Base-by-base conservation (phyloP, 2,329 filamentous ascomycete species). In the Aaosphaeria pasadenensis region DNA sequence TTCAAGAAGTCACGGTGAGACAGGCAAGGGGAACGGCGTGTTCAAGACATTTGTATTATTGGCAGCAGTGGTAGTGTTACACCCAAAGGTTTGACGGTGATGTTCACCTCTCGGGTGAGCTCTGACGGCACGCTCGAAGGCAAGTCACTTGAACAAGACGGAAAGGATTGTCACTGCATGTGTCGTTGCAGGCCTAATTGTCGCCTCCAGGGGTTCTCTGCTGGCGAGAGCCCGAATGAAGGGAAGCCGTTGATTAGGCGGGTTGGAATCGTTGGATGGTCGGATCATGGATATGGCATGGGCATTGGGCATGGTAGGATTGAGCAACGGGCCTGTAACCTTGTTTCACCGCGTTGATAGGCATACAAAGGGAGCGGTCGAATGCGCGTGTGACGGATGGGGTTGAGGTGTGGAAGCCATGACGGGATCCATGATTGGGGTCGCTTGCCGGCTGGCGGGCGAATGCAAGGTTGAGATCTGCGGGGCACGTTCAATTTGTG, bases 171-270 rank as follows among this genome's bases (percentile, higher is more conserved):
- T 36, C n/a, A 36, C 17, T 24, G 17, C 33, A 36, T 36, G 33
- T n/a, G 44, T 5, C 13, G 36, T 46, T 41, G 44, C 44, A 46
- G 44, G 39, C 44, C 38, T 42, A 32, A 42, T 13, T 7, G 11
- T 17, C 24, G 13, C 30, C 6, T 29, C 44, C 44, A 39, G 44
- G 44, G 33, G 7, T 36, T 24, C 17, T 24, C 17, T 24, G 17
- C 17, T 24, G 17, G 17, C 17, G 17, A 24, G 17, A 24, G 17
- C 17, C 30, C 39, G 36, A 46, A 29, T 41, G 44, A 32, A n/a
- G 32, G 44, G 28, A 31, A 32, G 11, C 44, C 44, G 44, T 46
- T 46, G 36, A 6, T 39, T 35, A 9, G 11, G 11, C 31, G 11
- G 17, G 2, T 11, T 31, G 43, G 43, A 24, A 24, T 24, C 17